Conservation (phyloP, 306 rosid genomes). For the Mimosa bimucronata region DNA sequence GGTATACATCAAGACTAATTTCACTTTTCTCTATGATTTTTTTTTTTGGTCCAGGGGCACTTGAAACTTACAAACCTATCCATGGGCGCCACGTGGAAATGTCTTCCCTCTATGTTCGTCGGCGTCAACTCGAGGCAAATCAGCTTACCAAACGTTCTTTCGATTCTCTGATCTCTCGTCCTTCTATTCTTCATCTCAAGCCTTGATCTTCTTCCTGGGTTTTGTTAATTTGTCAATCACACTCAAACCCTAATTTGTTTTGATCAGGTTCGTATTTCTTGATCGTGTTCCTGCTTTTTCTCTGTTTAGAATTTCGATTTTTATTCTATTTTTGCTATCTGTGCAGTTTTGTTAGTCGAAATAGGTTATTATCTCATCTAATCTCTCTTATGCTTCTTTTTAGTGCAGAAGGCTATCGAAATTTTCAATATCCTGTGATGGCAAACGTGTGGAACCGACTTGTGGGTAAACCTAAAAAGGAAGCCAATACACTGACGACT, state of each 20-base stretch:
- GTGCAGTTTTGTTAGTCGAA: constrained; percentile 19
- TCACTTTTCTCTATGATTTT: too few species aligned
- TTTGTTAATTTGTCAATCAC: neutral
- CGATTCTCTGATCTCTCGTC: constrained; percentile 8
- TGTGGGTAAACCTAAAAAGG: constrained; percentile 87
- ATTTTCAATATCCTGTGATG: constrained; percentile 17
- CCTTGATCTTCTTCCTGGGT: neutral
- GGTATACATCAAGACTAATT: too few species aligned
- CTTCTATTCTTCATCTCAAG: neutral
- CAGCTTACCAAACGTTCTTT: neutral
- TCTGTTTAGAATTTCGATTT: constrained; percentile 20
- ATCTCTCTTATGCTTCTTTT: constrained; percentile 7
- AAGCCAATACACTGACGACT: constrained; percentile 71
- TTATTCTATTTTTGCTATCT: constrained; percentile 1
- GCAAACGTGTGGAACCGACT: constrained; percentile 74
- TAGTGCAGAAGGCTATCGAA: constrained; percentile 42
- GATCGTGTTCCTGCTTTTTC: neutral
- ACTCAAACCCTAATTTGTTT: constrained; percentile 30
- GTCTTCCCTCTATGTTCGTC: neutral
- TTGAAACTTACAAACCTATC: neutral
- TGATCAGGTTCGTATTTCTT: constrained; percentile 17
- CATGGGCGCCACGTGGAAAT: constrained; percentile 13
- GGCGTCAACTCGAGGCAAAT: neutral
- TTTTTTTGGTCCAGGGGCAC: neutral
- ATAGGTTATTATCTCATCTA: constrained; percentile 19